Conservation (phyloP, 2,329 filamentous ascomycete genomes). For the Xylaria hypoxylon region DNA sequence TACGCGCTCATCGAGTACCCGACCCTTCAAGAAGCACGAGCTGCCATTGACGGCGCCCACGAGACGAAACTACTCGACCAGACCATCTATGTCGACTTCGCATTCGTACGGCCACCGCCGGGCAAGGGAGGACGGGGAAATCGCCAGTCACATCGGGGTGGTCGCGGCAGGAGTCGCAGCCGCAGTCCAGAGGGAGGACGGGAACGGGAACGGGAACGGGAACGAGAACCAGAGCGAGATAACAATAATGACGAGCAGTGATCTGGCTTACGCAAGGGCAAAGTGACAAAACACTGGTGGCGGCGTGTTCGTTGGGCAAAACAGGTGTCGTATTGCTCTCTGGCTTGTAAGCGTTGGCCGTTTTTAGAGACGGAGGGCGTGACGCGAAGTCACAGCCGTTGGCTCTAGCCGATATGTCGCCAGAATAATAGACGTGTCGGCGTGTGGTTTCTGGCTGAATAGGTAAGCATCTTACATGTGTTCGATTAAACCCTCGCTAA, state of each 20-base stretch:
- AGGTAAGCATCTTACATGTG: slow-evolving; percentile 29
- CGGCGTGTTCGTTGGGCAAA: background rate
- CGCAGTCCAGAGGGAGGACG: slow-evolving; percentile 56
- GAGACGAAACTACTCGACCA: slow-evolving; percentile 83
- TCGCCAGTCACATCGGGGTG: slow-evolving; percentile 54
- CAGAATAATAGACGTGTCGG: slow-evolving; percentile 50
- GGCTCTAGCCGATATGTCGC: slow-evolving; percentile 51
- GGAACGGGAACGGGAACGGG: slow-evolving; percentile 22
- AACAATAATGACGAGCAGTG: slow-evolving; percentile 43
- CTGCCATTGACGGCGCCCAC: slow-evolving; percentile 85
- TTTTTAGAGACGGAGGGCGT: slow-evolving; percentile 5
- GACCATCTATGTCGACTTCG: slow-evolving; percentile 84
- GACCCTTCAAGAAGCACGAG: slow-evolving; percentile 80
- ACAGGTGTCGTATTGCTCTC: background rate
- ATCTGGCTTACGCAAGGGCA: background rate
- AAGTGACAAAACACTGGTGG: background rate
- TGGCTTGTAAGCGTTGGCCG: background rate
- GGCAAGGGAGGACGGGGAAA: slow-evolving; percentile 62
- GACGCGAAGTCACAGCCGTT: slow-evolving; percentile 29
- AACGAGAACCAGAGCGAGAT: slow-evolving; percentile 29
- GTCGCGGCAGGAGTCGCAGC: slow-evolving; percentile 59
- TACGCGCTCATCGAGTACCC: slow-evolving; percentile 88
- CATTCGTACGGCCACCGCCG: slow-evolving; percentile 83
- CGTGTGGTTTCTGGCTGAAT: slow-evolving; percentile 35
- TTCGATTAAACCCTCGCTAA: slow-evolving; percentile 17